A percentile compares a stretch with the other conserved stretches of the same genome.
Evolutionary conservation across 208 protist genomes (phyloP).

Genomic region (Leishmania major): DNA sequence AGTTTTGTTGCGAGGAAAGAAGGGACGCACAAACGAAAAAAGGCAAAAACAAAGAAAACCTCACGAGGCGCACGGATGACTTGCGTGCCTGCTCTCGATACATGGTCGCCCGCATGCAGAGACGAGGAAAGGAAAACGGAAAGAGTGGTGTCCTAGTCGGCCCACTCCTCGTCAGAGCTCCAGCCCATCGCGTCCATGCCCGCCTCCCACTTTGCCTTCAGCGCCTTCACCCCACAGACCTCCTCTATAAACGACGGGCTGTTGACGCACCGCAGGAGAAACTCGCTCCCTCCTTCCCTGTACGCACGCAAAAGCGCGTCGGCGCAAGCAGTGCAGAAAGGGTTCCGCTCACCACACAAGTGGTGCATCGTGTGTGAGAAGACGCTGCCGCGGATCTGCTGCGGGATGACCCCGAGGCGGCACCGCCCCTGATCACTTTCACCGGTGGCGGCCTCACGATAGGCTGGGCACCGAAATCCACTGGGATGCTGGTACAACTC

Average conservation of each 20-base stretch:
- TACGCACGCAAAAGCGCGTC: constrained; percentile 76
- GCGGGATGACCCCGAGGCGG: constrained; percentile 80
- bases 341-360: constrained; percentile 78
- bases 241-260: constrained; percentile 80
- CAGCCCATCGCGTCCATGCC: constrained; percentile 29
- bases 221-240: constrained; percentile 70
- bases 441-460: constrained; percentile 33
- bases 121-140: not conserved
- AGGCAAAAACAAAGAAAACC: not conserved
- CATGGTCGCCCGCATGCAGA: not conserved
- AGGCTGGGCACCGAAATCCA: constrained; percentile 64
- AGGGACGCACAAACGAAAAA: not conserved
- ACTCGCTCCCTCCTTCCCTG: constrained; percentile 66
- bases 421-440: constrained; percentile 23
- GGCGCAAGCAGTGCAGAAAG: constrained; percentile 95
- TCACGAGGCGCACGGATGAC: not conserved
- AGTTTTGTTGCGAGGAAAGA: not conserved
- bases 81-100: not conserved
- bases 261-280: constrained; percentile 93
- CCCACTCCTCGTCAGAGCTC: constrained; percentile 33
- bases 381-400: constrained; percentile 92
- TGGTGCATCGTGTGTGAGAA: constrained; percentile 64
- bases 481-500: constrained; percentile 93
- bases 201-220: constrained; percentile 55
- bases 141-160: not conserved